Base-by-base conservation (phyloP, 75 land plant genomes). In the Larix kaempferi region DNA sequence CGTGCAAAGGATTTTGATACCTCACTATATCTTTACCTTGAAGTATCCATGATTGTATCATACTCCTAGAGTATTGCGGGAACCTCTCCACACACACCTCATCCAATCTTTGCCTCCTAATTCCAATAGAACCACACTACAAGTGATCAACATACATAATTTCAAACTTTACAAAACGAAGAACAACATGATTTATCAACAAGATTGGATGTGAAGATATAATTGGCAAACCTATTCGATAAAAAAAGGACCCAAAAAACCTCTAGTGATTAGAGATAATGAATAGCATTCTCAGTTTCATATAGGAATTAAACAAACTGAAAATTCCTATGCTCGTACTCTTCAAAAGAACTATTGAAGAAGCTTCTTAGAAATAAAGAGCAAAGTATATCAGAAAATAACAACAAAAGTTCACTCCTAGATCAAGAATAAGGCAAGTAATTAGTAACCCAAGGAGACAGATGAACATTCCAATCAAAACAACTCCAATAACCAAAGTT, bases 41-140 rank as follows among this genome's bases (percentile, higher is more conserved):
- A 55, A 94, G 37, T 29, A 94, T 94, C 95, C 95, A 94, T 44
- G 98, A 94, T 81, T 94, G 98, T 63, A 94, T 94, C 76, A 80
- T 79, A 8, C 90, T 90, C 77, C 98, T 84, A 74, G 95, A 93
- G 78, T 90, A 91, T 56, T 94, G 95, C 56, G 94, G 89, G 78
- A 82, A 94, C 67, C 86, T 83, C 80, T 94, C 91, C 19, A 90
- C 81, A 64, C 98, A 94, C 65, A 92, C 52, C 80, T 94, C 98
- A 88, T 94, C 98, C 76, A 94, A 78, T 69, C 98, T 92, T 73
- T 75, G 82, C 72, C 82, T 94, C 80, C 89, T 90, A 44, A 65
- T 71, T 37, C 35, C 71, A 71, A 82, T 3, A 74, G 21, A 67
- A 67, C 41, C 72, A 35, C 49, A 67, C 44, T 67, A 19, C 14